Base-by-base conservation (phyloP, 2,329 filamentous ascomycete species). In the Alternaria sp. region DNA sequence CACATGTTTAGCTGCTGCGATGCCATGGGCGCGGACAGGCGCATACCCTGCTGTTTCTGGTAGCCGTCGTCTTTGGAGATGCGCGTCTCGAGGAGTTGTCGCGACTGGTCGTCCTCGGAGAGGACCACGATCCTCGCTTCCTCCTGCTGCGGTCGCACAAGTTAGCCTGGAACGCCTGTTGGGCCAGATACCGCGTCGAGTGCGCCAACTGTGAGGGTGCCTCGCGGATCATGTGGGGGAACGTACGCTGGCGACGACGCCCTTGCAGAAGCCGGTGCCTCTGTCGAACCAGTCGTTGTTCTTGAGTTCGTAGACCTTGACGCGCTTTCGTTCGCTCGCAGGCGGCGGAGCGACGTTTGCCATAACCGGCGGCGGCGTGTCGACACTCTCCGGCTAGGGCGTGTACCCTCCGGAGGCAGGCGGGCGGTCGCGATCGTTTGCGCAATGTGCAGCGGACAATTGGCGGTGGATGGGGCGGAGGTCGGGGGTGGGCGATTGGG, bases 201-300 rank as follows among this genome's bases (percentile, higher is more conserved):
- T 61, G 59, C 54, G 66, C 63, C 47, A 63, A 57, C 23, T 57
- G 59, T 59, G 43, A 25, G n/a, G 26, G 53, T 32, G 51, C 1
- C 13, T 10, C 25, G 26, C 19, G 25, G 8, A 23, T 11, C 26
- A n/a, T 32, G 57, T 30, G 36, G 59, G 19, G 49, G 28, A 21
- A 80, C 91, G 80, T 88, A 96, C 92, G 80, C 89, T 87, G 67
- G 90, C 83, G 68, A 91, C 88, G 68, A 89, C 87, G 51, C 94
- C 93, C 63, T 89, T 92, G 81, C 96, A 98, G 81, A 97, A 97
- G 67, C 96, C 96, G 51, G 96, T 99, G 68, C 96, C 96, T 76
- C 95, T 88, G 83, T 99, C 96, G 80, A 95, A 97, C 96, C 96
- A 99, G 88, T 98, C 96, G 86, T 97, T 97, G 83, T 97, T 93